These are phyloP conservation scores for Eragrostis curvula DNA, from an alignment of 176 grass and related monocot genomes.

Conservation along the genomic window DNA sequence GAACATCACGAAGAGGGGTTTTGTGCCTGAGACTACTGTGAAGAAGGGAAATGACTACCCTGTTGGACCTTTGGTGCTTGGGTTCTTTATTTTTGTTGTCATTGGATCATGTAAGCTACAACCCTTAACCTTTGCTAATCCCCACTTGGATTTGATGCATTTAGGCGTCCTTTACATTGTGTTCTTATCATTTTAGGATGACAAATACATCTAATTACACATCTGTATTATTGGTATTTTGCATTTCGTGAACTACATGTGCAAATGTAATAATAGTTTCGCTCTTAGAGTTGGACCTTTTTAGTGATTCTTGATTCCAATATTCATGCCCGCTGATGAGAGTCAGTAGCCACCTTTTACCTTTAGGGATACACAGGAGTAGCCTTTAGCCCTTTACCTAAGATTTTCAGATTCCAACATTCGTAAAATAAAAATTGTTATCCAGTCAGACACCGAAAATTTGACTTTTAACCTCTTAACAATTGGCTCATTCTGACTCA, in stretches of 20 bases:
- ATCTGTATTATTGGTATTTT: background rate
- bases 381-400: background rate
- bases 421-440: background rate
- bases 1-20: constrained; percentile 58
- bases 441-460: too few species aligned
- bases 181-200: background rate
- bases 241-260: background rate
- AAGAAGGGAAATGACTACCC: constrained; percentile 70
- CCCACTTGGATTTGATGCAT: background rate
- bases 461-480: background rate
- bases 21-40: constrained; percentile 57
- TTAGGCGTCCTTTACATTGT: background rate
- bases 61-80: constrained; percentile 63
- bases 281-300: background rate
- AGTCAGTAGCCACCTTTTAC: background rate
- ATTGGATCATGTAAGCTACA: constrained; percentile 59
- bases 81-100: constrained; percentile 71
- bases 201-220: background rate
- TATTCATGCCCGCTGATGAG: background rate
- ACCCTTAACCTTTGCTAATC: constrained; percentile 4
- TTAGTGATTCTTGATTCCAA: background rate
- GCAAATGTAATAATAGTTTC: background rate
- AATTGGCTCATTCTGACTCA: background rate
- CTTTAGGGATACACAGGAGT: background rate
- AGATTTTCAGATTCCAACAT: background rate